Conservation (phyloP, 352 stramenopile genomes). For the Globisporangium parvum region DNA sequence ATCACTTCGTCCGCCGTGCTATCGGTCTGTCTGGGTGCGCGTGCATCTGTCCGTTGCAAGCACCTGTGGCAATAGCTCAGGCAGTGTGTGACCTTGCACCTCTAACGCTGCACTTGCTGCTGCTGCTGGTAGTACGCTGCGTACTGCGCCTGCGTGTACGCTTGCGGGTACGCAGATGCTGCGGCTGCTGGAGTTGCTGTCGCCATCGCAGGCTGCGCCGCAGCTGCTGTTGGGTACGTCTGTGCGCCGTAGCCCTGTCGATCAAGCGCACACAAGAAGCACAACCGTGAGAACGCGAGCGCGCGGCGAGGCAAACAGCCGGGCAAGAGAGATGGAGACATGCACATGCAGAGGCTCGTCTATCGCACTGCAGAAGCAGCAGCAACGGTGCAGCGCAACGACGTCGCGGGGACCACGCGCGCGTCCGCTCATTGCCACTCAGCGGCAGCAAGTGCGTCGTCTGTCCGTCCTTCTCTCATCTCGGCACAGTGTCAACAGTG, state of each 20-base stretch:
- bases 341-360: slow-evolving; percentile 8
- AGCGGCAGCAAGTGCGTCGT: not conserved
- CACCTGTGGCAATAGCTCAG: not conserved
- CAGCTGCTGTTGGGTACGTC: slow-evolving; percentile 36
- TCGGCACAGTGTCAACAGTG: slow-evolving; percentile 14
- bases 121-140: slow-evolving; percentile 63
- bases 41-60: not conserved
- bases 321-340: not conserved
- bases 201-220: slow-evolving; percentile 8
- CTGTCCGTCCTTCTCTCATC: not conserved
- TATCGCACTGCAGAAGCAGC: not conserved
- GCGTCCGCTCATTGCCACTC: no score
- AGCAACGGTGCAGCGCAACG: no score
- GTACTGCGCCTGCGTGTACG: slow-evolving; percentile 55
- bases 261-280: not conserved
- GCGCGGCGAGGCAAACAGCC: no score
- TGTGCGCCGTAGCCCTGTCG: slow-evolving; percentile 48
- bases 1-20: not conserved
- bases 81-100: not conserved
- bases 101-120: slow-evolving; percentile 18
- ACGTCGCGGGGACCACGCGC: no score
- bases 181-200: slow-evolving; percentile 16
- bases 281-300: not conserved
- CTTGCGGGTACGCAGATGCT: slow-evolving; percentile 17
- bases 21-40: no score